Base-by-base conservation (phyloP, 148 eudicot genomes). In the Diospyros lotus region DNA sequence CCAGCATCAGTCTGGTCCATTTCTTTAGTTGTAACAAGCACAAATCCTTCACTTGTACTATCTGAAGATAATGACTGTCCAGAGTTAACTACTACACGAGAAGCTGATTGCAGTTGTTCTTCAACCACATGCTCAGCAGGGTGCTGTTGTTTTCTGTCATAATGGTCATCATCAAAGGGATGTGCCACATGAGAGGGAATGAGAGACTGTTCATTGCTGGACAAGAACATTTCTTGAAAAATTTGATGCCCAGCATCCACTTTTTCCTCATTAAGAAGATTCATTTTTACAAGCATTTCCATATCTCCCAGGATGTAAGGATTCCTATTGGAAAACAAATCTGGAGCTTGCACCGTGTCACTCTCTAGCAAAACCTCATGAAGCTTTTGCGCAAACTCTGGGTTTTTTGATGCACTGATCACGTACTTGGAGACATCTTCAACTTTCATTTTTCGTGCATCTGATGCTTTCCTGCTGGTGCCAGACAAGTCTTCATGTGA, bases 371-470 rank as follows among this genome's bases (percentile, higher is more conserved):
- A 82, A 80, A 94, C 89, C 15, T 89, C 89, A 79, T 82, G 94
- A 62, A 87, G 87, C 75, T 89, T 90, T 78, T 85, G 90, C 28
- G 94, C 92, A 71, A 91, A 89, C 72, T 88, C 91, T 70, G 98
- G 90, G 76, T 89, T 86, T 84, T 84, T 87, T 59, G 98, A 85
- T 9, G 97, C 94, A 84, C 81, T 87, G 55, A 84, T 88, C 28
- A 88, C 89, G 81, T 86, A 91, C 61, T 92, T 81, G 77, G 97
- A 86, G 69, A 88, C 90, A 87, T 88, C 93, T 72, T 91, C 85
- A 65, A 87, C 89, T 79, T 84, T 84, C 75, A 78, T 76, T 62
- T 84, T 90, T 68, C 86, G 89, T 75, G 85, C 89, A 64, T 82
- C 73, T 18, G 87, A 88, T 55, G 87, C 50, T 84, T 78, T 86